Evolutionary conservation across 768 basidiomycete genomes (phyloP), one percentile per base, ranked within the genome.

Genomic region (Termitomyces sp.): DNA sequence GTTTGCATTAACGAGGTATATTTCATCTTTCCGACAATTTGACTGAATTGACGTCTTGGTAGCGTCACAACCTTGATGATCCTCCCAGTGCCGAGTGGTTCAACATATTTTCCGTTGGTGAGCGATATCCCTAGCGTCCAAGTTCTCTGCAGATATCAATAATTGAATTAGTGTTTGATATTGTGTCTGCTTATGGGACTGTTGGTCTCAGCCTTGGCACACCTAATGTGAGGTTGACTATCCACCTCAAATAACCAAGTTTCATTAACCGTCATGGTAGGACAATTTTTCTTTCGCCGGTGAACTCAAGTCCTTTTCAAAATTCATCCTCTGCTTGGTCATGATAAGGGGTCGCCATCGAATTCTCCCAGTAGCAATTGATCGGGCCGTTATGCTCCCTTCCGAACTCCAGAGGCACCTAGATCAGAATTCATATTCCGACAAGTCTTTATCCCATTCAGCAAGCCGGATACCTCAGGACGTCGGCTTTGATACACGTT

Each of bases 291-390:
- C 91, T 0, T 80, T 98, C 53, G 82, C 83, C 5, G 95, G 93
- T 2, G 82, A 86, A 10, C 84, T 95, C 57, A 75, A 79, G 14
- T 81, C 88, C 0, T 70, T 97, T 5, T 94, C 94, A 0, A 98
- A 98, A 70, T 79, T 98, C 35, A 84, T 98, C 55, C 63, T 98
- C 27, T 86, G 85, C 65, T 69, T 82, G 10, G 93, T 98, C 62
- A 98, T 98, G 92, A 79, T 99, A 59, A 89, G 97, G 56, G 94
- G 94, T 8, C 82, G 93, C 12, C 94, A 98, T 69, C 86, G 94
- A 46, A 91, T 92, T 37, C 73, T 94, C 7, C 91, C 91, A 0
- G 86, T 90, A 21, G 92, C 91, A 9, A 92, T 94, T 46, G 91
- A 94, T 70, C 84, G 94, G 52, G 91, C 94, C 0, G 81, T 95